Base-by-base conservation (phyloP, 2,329 filamentous ascomycete species). In the Beauveria australis region DNA sequence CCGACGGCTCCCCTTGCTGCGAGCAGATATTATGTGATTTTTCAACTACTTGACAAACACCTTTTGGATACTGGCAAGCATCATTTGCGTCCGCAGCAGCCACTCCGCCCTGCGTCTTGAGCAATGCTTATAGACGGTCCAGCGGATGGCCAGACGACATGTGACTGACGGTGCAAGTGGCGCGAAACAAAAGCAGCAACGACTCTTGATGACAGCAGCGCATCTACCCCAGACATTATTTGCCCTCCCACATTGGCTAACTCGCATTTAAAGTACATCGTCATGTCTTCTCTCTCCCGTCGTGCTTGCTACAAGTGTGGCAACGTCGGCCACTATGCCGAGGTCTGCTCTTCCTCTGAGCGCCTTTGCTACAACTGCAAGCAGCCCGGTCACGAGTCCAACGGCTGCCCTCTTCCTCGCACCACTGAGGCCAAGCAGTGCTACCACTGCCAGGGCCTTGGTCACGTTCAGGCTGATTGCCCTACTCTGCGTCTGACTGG, bases 381-480 rank as follows among this genome's bases (percentile, higher is more conserved):
- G 52, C 60, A 62, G 57, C 51, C 60, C 68, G 89, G 91, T 75
- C 94, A 99, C 78, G 94, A 99, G 81, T 97, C 93, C 67, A 97
- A 96, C 80, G 89, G 89, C 76, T 99, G 94, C 84, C 94, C 94
- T 69, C 88, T 93, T 73, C 94, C 94, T 71, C 89, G 94, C 76
- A 97, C 93, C 64, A 97, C 94, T 66, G 94, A 99, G 80, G 92
- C 92, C 58, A 99, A 99, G 87, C 94, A 99, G 83, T 99, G 94
- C 86, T 99, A 99, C 77, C 94, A 97, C 80, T 99, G 94, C 83
- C 94, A 97, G 81, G 94, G 94, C 62, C 85, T 97, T 64, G 94
- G 94, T 67, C 94, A 99, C 75, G 94, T 99, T 70, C 94, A 99
- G 81, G 94, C 94, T 68, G 94, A 99, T 77, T 99, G 94, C 84